These are phyloP conservation scores for Hortaea werneckii DNA, from an alignment of 2,329 filamentous ascomycete species.

Conservation along the genomic window DNA sequence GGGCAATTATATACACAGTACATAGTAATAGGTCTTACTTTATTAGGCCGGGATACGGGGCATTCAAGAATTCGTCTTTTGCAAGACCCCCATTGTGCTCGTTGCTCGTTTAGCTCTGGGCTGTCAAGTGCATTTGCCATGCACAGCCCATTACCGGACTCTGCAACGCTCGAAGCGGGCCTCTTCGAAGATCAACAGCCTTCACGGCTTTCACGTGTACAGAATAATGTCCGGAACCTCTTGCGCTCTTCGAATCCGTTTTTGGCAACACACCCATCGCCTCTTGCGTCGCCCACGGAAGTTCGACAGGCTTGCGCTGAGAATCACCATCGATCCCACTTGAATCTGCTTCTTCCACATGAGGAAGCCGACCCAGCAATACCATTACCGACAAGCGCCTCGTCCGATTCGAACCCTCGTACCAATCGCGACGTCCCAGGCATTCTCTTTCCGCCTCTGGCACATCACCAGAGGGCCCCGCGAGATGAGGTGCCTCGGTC, in stretches of 20 bases:
- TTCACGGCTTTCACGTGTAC: conserved; percentile 20
- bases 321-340: conserved; percentile 4
- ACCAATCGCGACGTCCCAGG: conserved; percentile 3
- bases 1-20: too few species aligned
- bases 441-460: conserved; percentile 12
- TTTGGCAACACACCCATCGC: conserved; percentile 9
- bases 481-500: conserved; percentile 18
- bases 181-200: conserved; percentile 21
- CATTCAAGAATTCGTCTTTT: not conserved
- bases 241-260: conserved; percentile 18
- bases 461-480: conserved; percentile 9
- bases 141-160: conserved; percentile 21
- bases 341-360: not conserved
- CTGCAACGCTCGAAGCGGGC: conserved; percentile 23
- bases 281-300: not conserved
- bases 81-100: too few species aligned
- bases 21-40: not conserved
- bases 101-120: not conserved
- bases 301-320: conserved; percentile 3
- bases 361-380: not conserved
- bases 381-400: conserved; percentile 12
- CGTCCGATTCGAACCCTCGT: conserved; percentile 2
- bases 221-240: conserved; percentile 25
- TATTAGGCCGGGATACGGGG: not conserved
- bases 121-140: conserved; percentile 6